Percentiles rank a stretch among this genome's conserved stretches.
phyloP scores from a whole-genome alignment of 805 yeast species.

The Saturnispora ahearnii region DNA sequence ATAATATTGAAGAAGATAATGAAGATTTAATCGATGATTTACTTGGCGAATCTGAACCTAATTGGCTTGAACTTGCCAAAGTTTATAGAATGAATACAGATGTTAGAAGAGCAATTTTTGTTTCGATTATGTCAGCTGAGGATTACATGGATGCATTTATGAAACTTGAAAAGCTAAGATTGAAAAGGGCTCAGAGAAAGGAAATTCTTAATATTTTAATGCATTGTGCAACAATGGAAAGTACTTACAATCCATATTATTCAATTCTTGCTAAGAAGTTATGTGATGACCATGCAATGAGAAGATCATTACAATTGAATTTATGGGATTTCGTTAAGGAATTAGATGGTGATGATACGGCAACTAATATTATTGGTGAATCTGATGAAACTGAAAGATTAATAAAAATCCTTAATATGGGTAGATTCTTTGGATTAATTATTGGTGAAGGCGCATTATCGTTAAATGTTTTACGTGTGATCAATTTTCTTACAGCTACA shows the following conservation, averaged over 20 bases:
- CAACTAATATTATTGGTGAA: constrained; percentile 24
- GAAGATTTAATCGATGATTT: constrained; percentile 44
- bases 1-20: constrained; percentile 11
- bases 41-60: constrained; percentile 64
- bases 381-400: constrained; percentile 51
- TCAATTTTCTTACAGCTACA: constrained; percentile 61
- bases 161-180: constrained; percentile 66
- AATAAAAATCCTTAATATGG: constrained; percentile 58
- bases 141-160: constrained; percentile 85
- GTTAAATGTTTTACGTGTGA: constrained; percentile 60
- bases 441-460: constrained; percentile 68
- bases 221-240: constrained; percentile 81
- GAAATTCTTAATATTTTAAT: constrained; percentile 80
- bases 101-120: constrained; percentile 84
- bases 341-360: constrained; percentile 42
- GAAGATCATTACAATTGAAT: constrained; percentile 80
- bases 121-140: constrained; percentile 90
- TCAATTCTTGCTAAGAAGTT: constrained; percentile 68
- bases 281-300: constrained; percentile 63
- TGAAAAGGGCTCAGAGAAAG: constrained; percentile 71
- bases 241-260: constrained; percentile 83
- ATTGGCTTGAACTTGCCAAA: constrained; percentile 82
- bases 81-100: constrained; percentile 93
- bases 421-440: constrained; percentile 70
- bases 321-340: constrained; percentile 81